Evolutionary conservation across 306 rosid genomes (phyloP).

Genomic region (Pachyrhizus erosus): DNA sequence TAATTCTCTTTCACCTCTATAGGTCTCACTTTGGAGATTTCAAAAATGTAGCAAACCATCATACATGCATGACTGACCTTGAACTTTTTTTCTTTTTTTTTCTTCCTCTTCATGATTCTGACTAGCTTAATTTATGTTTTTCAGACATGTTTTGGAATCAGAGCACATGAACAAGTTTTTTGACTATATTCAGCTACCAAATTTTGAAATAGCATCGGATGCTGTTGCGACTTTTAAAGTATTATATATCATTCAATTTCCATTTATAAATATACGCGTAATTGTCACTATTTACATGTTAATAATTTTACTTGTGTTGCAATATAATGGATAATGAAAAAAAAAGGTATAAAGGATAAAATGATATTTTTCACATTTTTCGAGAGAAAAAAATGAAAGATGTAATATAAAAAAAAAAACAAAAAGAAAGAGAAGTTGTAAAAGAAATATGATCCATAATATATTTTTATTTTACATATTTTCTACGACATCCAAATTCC

Average conservation of each 20-base stretch:
- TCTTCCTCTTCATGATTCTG: slow-evolving; percentile 13
- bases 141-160: slow-evolving; percentile 85
- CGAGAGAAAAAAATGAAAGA: background rate
- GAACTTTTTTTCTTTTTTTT: background rate
- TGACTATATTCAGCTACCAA: slow-evolving; percentile 73
- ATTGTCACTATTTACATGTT: background rate
- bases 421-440: background rate
- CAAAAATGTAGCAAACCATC: background rate
- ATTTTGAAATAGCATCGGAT: slow-evolving; percentile 89
- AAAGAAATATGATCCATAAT: no score
- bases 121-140: slow-evolving; percentile 17
- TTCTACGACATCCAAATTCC: background rate
- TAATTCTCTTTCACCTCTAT: background rate
- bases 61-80: background rate
- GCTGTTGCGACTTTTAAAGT: slow-evolving; percentile 88
- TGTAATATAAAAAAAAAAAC: background rate
- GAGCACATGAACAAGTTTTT: slow-evolving; percentile 75
- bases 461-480: no score
- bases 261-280: background rate
- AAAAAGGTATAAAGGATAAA: background rate
- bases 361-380: background rate
- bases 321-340: background rate
- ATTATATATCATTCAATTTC: background rate
- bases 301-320: background rate
- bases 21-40: no score